Base-by-base conservation (phyloP, 163 green algal species). In the Coccomyxa subellipsoidea region DNA sequence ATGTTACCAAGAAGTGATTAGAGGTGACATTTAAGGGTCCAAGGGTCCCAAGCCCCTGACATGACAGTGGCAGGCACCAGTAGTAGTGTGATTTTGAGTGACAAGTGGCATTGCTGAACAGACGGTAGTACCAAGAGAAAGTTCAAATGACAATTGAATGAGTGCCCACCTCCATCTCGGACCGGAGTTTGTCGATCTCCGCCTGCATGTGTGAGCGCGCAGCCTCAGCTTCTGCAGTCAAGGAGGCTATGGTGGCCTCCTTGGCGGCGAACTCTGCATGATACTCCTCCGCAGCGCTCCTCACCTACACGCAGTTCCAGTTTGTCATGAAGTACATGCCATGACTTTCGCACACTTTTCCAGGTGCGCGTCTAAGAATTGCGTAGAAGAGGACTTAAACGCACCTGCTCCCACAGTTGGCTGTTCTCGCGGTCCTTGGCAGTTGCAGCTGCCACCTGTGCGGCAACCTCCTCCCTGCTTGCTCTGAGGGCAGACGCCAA, bases 391-490 rank as follows among this genome's bases (percentile, higher is more conserved):
- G n/a, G n/a, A n/a, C n/a, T n/a, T 53, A 77, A 38, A 9, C 71
- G n/a, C 54, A 84, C 80, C 78, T 88, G 84, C 69, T 90, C 81
- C 88, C 84, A 88, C 4, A 90, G 82, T 54, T 80, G 76, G 35
- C 37, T 83, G 73, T 90, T 87, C 38, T 90, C 88, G 21, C 66
- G 72, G 5, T 90, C 84, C 82, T 90, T 90, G 37, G 82, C 79
- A 34, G 39, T 35, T 27, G 77, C 72, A 18, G 83, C 81, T 8
- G 86, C 80, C 12, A 84, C 54, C 75, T 84, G 54, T 3, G 54
- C 80, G n/a, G 85, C 82, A 23, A 85, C 54, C 38, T 90, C 77
- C 70, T 69, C 47, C 21, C 73, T 54, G 37, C 69, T 84, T 15
- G 35, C 40, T 32, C 53, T 54, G 54, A 86, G 79, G 66, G 80